A percentile compares a stretch with the other conserved stretches of the same genome.
phyloP scores from a whole-genome alignment of 352 stramenopile genomes.

The Pythium dissimile region DNA sequence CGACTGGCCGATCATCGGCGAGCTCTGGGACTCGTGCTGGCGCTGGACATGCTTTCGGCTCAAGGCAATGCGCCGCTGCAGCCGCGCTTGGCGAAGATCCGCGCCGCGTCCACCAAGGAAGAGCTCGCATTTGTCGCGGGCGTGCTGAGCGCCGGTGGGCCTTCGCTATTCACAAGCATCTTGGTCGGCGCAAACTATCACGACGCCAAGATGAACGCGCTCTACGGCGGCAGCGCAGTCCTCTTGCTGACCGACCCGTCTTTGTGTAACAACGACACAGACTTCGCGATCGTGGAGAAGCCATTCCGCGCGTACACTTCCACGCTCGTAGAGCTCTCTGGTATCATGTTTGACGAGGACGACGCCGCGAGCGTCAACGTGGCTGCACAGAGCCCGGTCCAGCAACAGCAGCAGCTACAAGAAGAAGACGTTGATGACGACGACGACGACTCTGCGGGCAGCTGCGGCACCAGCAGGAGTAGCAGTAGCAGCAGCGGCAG shows the following conservation, averaged over 20 bases:
- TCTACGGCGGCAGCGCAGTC: conserved; percentile 63
- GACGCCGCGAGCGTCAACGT: conserved; percentile 35
- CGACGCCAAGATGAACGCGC: conserved; percentile 65
- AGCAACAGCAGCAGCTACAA: conserved; percentile 33
- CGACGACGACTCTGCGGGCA: too few relatives aligned
- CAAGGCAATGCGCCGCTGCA: conserved; percentile 13
- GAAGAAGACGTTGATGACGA: too few relatives aligned
- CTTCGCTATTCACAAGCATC: conserved; percentile 68
- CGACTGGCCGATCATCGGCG: conserved; percentile 26
- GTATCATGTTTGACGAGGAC: neutral
- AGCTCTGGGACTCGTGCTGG: conserved; percentile 25
- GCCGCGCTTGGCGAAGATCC: neutral
- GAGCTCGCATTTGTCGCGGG: conserved; percentile 19
- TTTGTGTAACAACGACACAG: conserved; percentile 79
- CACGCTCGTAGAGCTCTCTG: conserved; percentile 32
- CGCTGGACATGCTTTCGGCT: neutral
- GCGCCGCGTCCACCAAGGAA: conserved; percentile 4
- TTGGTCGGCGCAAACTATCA: conserved; percentile 54
- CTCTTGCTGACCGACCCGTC: conserved; percentile 75
- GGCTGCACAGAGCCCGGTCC: conserved; percentile 56
- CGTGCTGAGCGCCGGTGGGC: conserved; percentile 15
- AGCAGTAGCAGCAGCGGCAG: too few relatives aligned
- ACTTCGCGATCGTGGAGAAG: conserved; percentile 29
- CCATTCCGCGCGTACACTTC: conserved; percentile 36
- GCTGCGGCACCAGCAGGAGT: too few relatives aligned